phyloP scores from a whole-genome alignment of 768 basidiomycete species.

The Psilocybe cubensis region DNA sequence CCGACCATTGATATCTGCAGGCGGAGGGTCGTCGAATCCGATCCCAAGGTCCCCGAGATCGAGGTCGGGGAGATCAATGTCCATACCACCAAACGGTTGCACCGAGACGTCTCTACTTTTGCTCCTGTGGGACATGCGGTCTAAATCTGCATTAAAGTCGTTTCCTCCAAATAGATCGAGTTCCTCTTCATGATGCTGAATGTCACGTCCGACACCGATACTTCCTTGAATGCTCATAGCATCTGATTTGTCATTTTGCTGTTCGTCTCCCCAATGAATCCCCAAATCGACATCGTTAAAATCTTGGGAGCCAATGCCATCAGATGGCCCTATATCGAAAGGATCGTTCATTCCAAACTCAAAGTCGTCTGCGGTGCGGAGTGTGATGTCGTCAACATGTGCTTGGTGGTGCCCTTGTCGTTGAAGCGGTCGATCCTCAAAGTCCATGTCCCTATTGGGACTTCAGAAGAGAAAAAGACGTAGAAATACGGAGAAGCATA shows the following conservation, averaged over 20 bases:
- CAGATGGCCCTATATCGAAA: slow-evolving; percentile 80
- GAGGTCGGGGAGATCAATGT: slow-evolving; percentile 58
- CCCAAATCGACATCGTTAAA: slow-evolving; percentile 75
- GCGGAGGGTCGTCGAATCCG: slow-evolving; percentile 60
- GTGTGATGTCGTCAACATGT: slow-evolving; percentile 86
- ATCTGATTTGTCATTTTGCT: slow-evolving; percentile 48
- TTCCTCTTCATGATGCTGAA: slow-evolving; percentile 52
- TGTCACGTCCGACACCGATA: slow-evolving; percentile 80
- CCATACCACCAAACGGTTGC: slow-evolving; percentile 64
- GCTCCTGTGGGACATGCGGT: slow-evolving; percentile 61
- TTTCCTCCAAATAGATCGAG: slow-evolving; percentile 59
- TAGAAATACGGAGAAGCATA: slow-evolving; percentile 28
- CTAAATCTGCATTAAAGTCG: slow-evolving; percentile 55
- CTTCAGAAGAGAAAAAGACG: slow-evolving; percentile 12
- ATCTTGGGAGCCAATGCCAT: slow-evolving; percentile 88
- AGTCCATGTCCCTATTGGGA: slow-evolving; percentile 72
- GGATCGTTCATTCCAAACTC: slow-evolving; percentile 69
- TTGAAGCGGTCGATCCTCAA: slow-evolving; percentile 67
- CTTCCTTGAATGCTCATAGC: slow-evolving; percentile 60
- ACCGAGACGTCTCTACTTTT: slow-evolving; percentile 69
- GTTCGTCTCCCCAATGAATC: slow-evolving; percentile 73
- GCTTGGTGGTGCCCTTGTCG: slow-evolving; percentile 82
- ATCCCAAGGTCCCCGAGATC: slow-evolving; percentile 68
- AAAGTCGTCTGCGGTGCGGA: slow-evolving; percentile 76
- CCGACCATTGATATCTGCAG: slow-evolving; percentile 42